Base-by-base conservation (phyloP, 140 eudicot genomes). In the Oenanthe javanica region DNA sequence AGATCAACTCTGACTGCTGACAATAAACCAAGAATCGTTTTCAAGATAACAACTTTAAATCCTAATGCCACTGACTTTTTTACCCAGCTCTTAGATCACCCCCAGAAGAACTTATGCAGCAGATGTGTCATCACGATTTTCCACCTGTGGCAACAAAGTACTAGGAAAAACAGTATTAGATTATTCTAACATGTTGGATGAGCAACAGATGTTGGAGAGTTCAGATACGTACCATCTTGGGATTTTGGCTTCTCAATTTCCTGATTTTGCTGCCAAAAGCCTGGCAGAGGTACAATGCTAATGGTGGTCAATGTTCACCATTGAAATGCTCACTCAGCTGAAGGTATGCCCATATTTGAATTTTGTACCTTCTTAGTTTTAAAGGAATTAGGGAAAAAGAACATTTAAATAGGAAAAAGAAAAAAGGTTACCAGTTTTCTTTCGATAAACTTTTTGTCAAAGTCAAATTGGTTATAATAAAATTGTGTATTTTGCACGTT, bases 31-130 rank as follows among this genome's bases (percentile, higher is more conserved):
- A 84, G 78, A 57, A 40, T 78, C 52, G 75, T 81, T 36, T 78
- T 85, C 45, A 90, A 90, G 78, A 75, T 86, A 83, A 82, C 87
- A 61, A 40, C 86, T 81, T 84, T 95, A 82, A 92, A 92, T 81
- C 99, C 99, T 36, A 89, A 95, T 79, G 99, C 97, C 19, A 92
- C 93, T 43, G 97, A 89, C 75, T 94, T 94, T 67, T 87, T 92
- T 19, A 94, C 95, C 31, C 82, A 31, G 83, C 97, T 87, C 87
- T 90, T 76, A 31, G 31, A 76, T 81, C 91, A 45, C 83, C 94
- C 45, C 67, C 92, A 69, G 82, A 59, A 79, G 77, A n/a, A 78
- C 77, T 70, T 48, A 48, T 63, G 63, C 82, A 72, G 51, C 86
- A 15, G 89, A 87, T 55, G 52, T 85, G 18, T 74, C 85, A 9